Base-by-base conservation (phyloP, 108 stramenopile genomes). In the Nitzschia sp. region DNA sequence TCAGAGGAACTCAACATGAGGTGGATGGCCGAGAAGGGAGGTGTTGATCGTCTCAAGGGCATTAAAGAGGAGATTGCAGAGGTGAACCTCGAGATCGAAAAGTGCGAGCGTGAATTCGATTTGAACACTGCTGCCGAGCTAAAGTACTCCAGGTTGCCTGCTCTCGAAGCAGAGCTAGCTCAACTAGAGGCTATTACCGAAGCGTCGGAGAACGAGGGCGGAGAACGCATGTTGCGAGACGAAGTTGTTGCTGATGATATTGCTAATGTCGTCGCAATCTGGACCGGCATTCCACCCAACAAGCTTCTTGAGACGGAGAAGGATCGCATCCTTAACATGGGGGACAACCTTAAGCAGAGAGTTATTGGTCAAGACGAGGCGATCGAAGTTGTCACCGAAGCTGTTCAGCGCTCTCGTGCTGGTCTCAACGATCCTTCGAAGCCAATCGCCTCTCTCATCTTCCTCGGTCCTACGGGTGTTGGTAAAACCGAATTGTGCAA, bases 241-340 rank as follows among this genome's bases (percentile, higher is more conserved):
- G 91, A 92, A 73, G 97, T 99, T 19, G 75, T 92, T 13, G 92
- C 97, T 1, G 96, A 99, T 66, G 97, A 98, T 66, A 97, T 97
- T 77, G 96, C 97, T 2, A 73, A 72, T 48, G 92, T 98, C 19
- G 96, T 98, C 17, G 80, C 84, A 16, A 82, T 89, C 23, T 96
- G 95, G 95, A 98, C 98, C 30, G 96, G 96, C 22, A 94, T 98
- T 47, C 96, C 96, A 22, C 80, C 96, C 6, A 70, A 67, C 19
- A 97, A 96, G 65, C 69, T 99, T 23, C 30, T 97, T 78, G 89
- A 91, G 30, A 85, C 75, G 15, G 99, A 99, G 72, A 71, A 92
- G 47, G 93, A 96, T 33, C 90, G 96, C 45, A 90, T 99, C 53
- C 85, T 99, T 27, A 77, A 68, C 22, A 95, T 99, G 85, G 93